Percentiles rank a stretch among this genome's conserved stretches.
Conservation (phyloP, 495 filamentous ascomycete species). For the Tuber aestivum region DNA sequence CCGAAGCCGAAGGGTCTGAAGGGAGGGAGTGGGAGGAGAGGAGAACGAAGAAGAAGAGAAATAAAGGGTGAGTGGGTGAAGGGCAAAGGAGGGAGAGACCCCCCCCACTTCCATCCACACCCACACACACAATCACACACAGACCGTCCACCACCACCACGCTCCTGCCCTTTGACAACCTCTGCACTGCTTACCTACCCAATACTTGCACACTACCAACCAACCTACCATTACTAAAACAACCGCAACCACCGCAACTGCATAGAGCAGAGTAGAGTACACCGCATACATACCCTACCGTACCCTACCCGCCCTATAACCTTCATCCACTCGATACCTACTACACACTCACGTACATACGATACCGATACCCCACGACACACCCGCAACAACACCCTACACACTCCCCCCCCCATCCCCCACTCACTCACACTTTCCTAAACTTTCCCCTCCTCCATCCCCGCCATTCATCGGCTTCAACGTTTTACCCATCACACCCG, state of each 20-base stretch:
- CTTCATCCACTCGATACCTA: not conserved
- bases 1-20: not conserved
- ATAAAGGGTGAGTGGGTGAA: slow-evolving; percentile 15
- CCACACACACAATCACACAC: not conserved
- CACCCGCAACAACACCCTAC: slow-evolving; percentile 29
- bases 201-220: not conserved
- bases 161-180: slow-evolving; percentile 16
- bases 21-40: not conserved
- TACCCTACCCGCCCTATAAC: not conserved
- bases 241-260: not conserved
- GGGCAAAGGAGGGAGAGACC: not conserved
- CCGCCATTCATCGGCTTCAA: slow-evolving; percentile 14
- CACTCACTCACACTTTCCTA: slow-evolving; percentile 13
- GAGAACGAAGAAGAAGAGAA: slow-evolving; percentile 12
- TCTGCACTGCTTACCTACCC: slow-evolving; percentile 9
- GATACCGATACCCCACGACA: slow-evolving; percentile 22
- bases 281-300: not conserved
- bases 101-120: slow-evolving; percentile 7
- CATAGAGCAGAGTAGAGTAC: not conserved
- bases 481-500: slow-evolving; percentile 6
- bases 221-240: not conserved
- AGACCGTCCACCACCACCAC: not conserved
- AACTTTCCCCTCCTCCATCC: slow-evolving; percentile 9
- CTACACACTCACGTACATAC: slow-evolving; percentile 11
- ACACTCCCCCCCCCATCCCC: not conserved